A percentile compares a stretch with the other conserved stretches of the same genome.
These are phyloP conservation scores for Blastobotrys serpentis DNA, from an alignment of 1,139 yeast genomes.

Conservation along the genomic window DNA sequence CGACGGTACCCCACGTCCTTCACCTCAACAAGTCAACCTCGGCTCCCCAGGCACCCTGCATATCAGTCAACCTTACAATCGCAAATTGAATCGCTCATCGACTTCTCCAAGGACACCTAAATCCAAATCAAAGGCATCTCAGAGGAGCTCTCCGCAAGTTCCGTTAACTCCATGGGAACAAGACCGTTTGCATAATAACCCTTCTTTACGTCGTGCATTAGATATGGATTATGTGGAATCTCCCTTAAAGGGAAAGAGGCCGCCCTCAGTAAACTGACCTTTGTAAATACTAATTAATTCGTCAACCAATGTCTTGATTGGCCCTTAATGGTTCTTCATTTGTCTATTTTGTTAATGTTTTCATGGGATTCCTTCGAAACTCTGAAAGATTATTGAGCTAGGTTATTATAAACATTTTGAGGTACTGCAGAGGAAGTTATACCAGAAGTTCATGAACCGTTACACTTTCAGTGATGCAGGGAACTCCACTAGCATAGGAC, in stretches of 20 bases:
- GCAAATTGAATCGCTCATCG: conserved; percentile 2
- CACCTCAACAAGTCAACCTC: neutral
- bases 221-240: conserved; percentile 9
- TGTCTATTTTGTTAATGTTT: no score
- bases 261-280: no score
- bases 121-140: conserved; percentile 1
- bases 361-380: no score
- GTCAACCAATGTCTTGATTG: no score
- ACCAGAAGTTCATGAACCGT: no score
- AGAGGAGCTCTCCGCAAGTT: conserved; percentile 1
- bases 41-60: conserved; percentile 14
- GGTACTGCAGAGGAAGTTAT: no score
- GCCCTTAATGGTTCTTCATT: no score
- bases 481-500: no score
- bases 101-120: conserved; percentile 7
- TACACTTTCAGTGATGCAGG: no score
- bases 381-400: no score
- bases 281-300: neutral
- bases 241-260: conserved; percentile 2
- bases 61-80: conserved; percentile 11
- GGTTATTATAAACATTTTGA: no score
- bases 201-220: conserved; percentile 18
- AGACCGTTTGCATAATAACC: conserved; percentile 24
- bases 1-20: neutral
- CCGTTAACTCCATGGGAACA: conserved; percentile 31